Evolutionary conservation across 352 stramenopile species (phyloP).

Genomic region (Phytophthora constricta): DNA sequence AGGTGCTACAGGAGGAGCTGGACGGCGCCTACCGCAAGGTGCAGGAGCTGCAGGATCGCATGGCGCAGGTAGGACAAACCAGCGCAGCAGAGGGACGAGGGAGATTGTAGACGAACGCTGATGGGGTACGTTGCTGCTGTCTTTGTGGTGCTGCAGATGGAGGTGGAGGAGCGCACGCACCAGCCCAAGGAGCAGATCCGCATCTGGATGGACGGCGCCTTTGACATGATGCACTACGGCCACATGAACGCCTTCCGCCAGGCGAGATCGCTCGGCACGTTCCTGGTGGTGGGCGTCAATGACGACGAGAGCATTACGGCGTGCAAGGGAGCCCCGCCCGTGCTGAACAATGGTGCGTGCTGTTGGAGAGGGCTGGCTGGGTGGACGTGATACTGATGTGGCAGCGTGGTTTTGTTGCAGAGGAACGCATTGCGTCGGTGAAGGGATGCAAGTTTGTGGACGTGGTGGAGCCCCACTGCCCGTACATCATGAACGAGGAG

Average conservation of each 20-base stretch:
- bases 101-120: background rate
- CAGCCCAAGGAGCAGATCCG: constrained; percentile 90
- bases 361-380: background rate
- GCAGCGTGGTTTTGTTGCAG: constrained; percentile 23
- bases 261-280: constrained; percentile 94
- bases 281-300: constrained; percentile 99
- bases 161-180: constrained; percentile 70
- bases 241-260: constrained; percentile 99
- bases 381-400: background rate
- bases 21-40: constrained; percentile 81
- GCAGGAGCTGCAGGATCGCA: constrained; percentile 85
- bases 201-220: constrained; percentile 99
- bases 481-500: constrained; percentile 99
- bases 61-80: constrained; percentile 53
- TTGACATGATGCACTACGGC: constrained; percentile 99
- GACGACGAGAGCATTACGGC: constrained; percentile 96
- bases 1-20: constrained; percentile 79
- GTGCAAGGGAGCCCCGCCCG: constrained; percentile 95
- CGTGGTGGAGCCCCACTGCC: constrained; percentile 96
- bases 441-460: constrained; percentile 99
- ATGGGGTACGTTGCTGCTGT: background rate
- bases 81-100: too few species aligned
- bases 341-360: constrained; percentile 93
- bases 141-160: constrained; percentile 54
- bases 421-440: constrained; percentile 96